phyloP scores from a whole-genome alignment of 2,329 filamentous ascomycete species.

The Cladorrhinum sp. region DNA sequence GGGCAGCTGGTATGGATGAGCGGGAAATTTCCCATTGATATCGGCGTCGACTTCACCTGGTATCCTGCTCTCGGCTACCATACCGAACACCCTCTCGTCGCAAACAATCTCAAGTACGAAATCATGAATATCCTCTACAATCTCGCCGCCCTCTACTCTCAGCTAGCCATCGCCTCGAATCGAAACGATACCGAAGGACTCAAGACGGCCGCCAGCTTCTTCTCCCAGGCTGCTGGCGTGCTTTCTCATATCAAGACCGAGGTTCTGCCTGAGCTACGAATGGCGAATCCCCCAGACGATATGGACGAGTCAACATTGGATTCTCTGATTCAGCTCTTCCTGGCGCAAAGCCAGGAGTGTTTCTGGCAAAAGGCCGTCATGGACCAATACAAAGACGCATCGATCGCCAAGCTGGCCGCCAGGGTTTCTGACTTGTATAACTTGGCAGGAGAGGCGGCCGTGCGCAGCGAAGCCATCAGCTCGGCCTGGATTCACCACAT shows the following conservation, averaged over 20 bases:
- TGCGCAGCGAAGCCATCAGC: slow-evolving; percentile 85
- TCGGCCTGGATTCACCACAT: slow-evolving; percentile 98
- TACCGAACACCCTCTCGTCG: slow-evolving; percentile 65
- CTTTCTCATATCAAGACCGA: slow-evolving; percentile 72
- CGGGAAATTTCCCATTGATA: slow-evolving; percentile 95
- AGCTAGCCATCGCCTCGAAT: slow-evolving; percentile 79
- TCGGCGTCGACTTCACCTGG: slow-evolving; percentile 95
- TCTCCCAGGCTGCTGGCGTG: slow-evolving; percentile 82
- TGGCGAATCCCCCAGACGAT: slow-evolving; percentile 82
- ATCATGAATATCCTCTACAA: slow-evolving; percentile 92
- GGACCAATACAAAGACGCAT: slow-evolving; percentile 87
- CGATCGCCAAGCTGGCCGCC: slow-evolving; percentile 86
- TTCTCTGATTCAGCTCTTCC: slow-evolving; percentile 75
- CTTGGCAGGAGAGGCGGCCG: slow-evolving; percentile 75
- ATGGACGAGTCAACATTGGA: slow-evolving; percentile 89
- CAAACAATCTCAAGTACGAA: slow-evolving; percentile 73
- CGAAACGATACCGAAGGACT: slow-evolving; percentile 76
- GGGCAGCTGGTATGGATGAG: slow-evolving; percentile 90
- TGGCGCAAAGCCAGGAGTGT: slow-evolving; percentile 94
- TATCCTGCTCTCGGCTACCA: slow-evolving; percentile 92
- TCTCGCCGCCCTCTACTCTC: slow-evolving; percentile 87
- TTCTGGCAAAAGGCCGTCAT: slow-evolving; percentile 98
- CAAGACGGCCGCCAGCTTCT: slow-evolving; percentile 85
- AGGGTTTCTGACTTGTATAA: slow-evolving; percentile 89
- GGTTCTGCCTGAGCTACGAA: slow-evolving; percentile 77